A percentile compares a stretch with the other conserved stretches of the same genome.
Conservation (phyloP, 495 filamentous ascomycete genomes). For the Aspergillus biplanus region DNA sequence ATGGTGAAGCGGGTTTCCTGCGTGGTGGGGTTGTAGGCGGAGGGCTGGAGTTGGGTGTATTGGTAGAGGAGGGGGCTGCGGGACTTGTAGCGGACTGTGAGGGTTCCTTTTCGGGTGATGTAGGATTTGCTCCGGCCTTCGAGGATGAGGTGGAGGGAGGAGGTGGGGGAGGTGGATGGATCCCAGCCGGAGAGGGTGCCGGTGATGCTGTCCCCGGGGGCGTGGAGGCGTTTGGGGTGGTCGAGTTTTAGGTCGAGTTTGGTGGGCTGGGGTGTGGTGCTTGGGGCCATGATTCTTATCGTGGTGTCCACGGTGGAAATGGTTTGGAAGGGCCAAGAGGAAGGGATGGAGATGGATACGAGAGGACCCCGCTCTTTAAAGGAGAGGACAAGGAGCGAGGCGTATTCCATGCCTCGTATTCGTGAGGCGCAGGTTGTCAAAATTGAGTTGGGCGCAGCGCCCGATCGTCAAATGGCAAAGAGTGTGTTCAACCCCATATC, state of each 20-base stretch:
- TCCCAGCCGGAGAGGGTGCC: constrained; percentile 12
- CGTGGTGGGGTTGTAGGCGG: background rate
- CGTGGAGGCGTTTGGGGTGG: constrained; percentile 10
- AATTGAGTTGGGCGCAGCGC: too few relatives aligned
- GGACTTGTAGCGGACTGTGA: background rate
- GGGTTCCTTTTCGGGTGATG: background rate
- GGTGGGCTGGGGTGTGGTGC: too few relatives aligned
- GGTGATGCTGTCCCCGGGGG: constrained; percentile 5
- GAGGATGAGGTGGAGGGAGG: background rate
- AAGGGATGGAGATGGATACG: too few relatives aligned
- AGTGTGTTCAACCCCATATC: too few relatives aligned
- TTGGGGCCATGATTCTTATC: too few relatives aligned
- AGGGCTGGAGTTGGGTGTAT: background rate
- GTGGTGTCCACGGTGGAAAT: too few relatives aligned
- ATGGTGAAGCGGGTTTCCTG: constrained; percentile 3
- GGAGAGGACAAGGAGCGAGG: too few relatives aligned
- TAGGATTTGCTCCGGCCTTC: background rate
- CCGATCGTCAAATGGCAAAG: too few relatives aligned
- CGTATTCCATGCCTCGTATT: too few relatives aligned
- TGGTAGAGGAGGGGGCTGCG: constrained; percentile 1
- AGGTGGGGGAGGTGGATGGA: background rate
- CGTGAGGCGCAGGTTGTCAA: too few relatives aligned
- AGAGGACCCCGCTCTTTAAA: too few relatives aligned
- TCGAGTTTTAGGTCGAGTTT: background rate
- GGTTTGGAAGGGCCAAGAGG: too few relatives aligned